phyloP scores from a whole-genome alignment of 1,284 basidiomycete genomes.

The Leccinum fallax region DNA sequence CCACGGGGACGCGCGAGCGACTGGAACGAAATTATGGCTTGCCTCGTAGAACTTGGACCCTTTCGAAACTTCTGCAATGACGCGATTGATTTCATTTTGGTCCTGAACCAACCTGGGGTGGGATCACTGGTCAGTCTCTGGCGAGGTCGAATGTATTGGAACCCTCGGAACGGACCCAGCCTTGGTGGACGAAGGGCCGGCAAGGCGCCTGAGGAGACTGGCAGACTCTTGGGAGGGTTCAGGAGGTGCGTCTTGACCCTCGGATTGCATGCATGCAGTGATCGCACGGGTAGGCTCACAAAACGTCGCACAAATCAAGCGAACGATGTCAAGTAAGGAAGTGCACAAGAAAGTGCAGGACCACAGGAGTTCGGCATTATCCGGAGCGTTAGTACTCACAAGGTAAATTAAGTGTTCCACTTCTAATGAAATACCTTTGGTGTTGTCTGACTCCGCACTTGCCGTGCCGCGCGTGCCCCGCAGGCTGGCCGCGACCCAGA shows the following conservation, averaged over 20 bases:
- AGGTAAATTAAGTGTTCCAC: too few relatives aligned
- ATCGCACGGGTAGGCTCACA: background rate
- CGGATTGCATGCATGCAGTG: conserved; percentile 22
- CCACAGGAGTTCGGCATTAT: too few relatives aligned
- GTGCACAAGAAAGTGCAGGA: too few relatives aligned
- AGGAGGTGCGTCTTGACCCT: conserved; percentile 18
- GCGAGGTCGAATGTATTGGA: background rate
- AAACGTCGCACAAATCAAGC: background rate
- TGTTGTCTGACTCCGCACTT: too few relatives aligned
- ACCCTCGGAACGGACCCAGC: conserved; percentile 56
- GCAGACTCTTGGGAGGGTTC: conserved; percentile 58
- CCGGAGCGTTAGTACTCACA: too few relatives aligned
- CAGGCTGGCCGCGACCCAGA: too few relatives aligned
- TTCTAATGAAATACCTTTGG: too few relatives aligned
- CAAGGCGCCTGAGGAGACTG: conserved; percentile 71
- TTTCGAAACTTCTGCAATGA: conserved; percentile 81
- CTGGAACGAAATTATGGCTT: conserved; percentile 18
- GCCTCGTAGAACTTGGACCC: conserved; percentile 86
- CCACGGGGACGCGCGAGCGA: background rate
- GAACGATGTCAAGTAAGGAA: background rate
- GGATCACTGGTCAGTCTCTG: conserved; percentile 23
- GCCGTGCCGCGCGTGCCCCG: too few relatives aligned
- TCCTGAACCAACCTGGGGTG: conserved; percentile 66
- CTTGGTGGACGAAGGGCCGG: conserved; percentile 77
- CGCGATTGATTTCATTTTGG: conserved; percentile 76